phyloP scores from a whole-genome alignment of 2,329 filamentous ascomycete genomes.

The Metarhizium robertsii region DNA sequence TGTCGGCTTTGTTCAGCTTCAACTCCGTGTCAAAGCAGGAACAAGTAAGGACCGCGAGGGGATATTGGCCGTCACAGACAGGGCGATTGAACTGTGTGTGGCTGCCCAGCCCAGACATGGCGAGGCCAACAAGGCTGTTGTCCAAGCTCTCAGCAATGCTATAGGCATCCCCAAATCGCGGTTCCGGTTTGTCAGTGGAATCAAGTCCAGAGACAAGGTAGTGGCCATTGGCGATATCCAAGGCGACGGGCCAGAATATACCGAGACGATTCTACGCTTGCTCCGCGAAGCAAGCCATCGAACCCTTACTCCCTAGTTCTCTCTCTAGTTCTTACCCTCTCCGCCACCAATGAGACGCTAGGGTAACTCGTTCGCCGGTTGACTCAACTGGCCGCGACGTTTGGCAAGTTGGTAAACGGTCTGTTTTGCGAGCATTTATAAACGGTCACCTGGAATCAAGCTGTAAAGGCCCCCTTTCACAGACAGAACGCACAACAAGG shows the following conservation, averaged over 20 bases:
- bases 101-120: slow-evolving; percentile 56
- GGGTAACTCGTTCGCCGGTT: neutral
- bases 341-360: neutral
- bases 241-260: slow-evolving; percentile 21
- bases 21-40: slow-evolving; percentile 60
- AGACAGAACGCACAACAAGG: neutral
- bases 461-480: neutral
- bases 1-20: slow-evolving; percentile 42
- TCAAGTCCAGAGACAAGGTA: slow-evolving; percentile 57
- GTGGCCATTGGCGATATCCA: slow-evolving; percentile 31
- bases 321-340: neutral
- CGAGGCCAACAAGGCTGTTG: slow-evolving; percentile 59
- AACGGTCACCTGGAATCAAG: neutral
- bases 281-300: slow-evolving; percentile 16
- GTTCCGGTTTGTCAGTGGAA: slow-evolving; percentile 51
- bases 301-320: too few relatives aligned
- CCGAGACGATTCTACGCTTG: slow-evolving; percentile 16
- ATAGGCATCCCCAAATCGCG: slow-evolving; percentile 55
- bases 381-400: slow-evolving; percentile 1
- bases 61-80: slow-evolving; percentile 44
- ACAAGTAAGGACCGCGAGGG: slow-evolving; percentile 53
- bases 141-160: slow-evolving; percentile 50
- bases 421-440: neutral
- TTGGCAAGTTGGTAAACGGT: neutral
- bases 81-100: slow-evolving; percentile 55